Evolutionary conservation across 352 stramenopile species (phyloP).

Genomic region (Globisporangium acanthophoron): DNA sequence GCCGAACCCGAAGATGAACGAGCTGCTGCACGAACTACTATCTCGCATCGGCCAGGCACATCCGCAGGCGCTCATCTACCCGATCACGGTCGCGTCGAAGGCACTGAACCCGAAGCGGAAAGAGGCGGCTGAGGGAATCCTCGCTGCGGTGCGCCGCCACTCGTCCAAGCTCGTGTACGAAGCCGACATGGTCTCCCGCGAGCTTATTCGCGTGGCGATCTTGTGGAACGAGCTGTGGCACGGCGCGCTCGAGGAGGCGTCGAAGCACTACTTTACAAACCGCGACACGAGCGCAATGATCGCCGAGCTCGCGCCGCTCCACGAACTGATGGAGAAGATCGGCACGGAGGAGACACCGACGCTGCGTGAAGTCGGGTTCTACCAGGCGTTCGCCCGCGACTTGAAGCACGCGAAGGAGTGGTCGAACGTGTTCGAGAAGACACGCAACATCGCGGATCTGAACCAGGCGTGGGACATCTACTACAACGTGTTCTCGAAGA

Average conservation of each 20-base stretch:
- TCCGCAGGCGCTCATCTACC: constrained; percentile 99
- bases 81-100: constrained; percentile 97
- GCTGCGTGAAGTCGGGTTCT: constrained; percentile 78
- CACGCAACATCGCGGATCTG: constrained; percentile 74
- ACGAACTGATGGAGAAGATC: constrained; percentile 86
- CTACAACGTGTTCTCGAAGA: constrained; percentile 97
- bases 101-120: constrained; percentile 90
- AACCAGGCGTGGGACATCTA: constrained; percentile 98
- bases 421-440: constrained; percentile 75
- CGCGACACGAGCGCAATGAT: constrained; percentile 97
- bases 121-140: constrained; percentile 91
- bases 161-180: constrained; percentile 96
- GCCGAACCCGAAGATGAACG: constrained; percentile 71
- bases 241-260: constrained; percentile 96
- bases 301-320: constrained; percentile 92
- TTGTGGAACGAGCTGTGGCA: constrained; percentile 99
- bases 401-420: constrained; percentile 84
- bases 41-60: constrained; percentile 93
- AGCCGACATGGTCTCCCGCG: constrained; percentile 92
- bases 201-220: constrained; percentile 99
- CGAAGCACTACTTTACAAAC: constrained; percentile 96
- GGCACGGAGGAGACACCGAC: constrained; percentile 74
- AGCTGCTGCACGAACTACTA: constrained; percentile 82
- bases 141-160: constrained; percentile 93
- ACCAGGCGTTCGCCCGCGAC: constrained; percentile 92